These are phyloP conservation scores for Microdochium trichocladiopsis DNA, from an alignment of 2,329 filamentous ascomycete genomes.

Conservation along the genomic window DNA sequence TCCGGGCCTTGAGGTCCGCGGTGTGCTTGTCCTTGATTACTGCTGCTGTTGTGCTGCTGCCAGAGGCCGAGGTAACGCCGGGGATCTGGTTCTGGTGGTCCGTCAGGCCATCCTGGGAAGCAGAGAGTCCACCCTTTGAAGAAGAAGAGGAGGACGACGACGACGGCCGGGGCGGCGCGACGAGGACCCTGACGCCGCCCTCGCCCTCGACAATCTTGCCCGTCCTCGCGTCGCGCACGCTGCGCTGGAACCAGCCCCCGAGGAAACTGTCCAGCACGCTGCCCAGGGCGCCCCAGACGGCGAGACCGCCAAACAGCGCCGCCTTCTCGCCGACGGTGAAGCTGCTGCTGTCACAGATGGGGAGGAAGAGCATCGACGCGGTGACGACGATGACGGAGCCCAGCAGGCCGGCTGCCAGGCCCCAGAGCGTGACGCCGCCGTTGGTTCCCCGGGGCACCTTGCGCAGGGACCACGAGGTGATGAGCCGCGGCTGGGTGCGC, in stretches of 20 bases:
- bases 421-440: conserved; percentile 75
- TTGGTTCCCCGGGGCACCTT: conserved; percentile 88
- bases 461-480: conserved; percentile 71
- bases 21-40: conserved; percentile 22
- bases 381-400: conserved; percentile 69
- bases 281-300: conserved; percentile 68
- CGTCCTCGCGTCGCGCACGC: conserved; percentile 73
- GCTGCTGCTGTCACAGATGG: conserved; percentile 51
- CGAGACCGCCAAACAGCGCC: conserved; percentile 49
- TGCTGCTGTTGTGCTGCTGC: conserved; percentile 13
- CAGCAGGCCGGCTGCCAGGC: conserved; percentile 64
- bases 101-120: neutral
- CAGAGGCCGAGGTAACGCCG: conserved; percentile 12
- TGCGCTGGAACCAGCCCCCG: conserved; percentile 77
- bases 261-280: conserved; percentile 84
- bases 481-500: conserved; percentile 67
- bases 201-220: conserved; percentile 87
- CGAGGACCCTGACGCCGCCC: conserved; percentile 57
- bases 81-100: conserved; percentile 8
- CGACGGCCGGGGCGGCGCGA: too few species aligned
- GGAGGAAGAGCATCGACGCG: conserved; percentile 57
- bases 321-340: conserved; percentile 42
- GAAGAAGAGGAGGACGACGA: neutral
- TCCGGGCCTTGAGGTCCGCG: conserved; percentile 30
- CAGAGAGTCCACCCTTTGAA: neutral